Percentiles rank a stretch among this genome's conserved stretches.
phyloP scores from a whole-genome alignment of 148 eudicot species.

The Arbutus unedo region DNA sequence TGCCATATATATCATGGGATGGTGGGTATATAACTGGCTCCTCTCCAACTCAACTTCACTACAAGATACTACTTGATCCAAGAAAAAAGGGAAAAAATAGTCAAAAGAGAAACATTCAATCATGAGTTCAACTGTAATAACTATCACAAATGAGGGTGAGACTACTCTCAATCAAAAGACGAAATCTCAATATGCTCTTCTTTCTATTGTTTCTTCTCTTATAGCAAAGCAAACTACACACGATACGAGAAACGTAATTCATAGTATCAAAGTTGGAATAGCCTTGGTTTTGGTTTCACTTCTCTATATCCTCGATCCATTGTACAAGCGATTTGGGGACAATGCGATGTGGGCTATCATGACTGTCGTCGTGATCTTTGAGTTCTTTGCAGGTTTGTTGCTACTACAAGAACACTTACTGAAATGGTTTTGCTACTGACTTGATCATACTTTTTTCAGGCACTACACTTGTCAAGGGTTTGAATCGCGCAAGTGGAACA shows the following conservation, averaged over 20 bases:
- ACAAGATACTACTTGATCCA: conserved; percentile 4
- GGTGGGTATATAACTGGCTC: conserved; percentile 11
- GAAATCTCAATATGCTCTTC: conserved; percentile 8
- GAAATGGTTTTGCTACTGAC: too few relatives aligned
- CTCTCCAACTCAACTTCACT: conserved; percentile 11
- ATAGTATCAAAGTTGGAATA: conserved; percentile 51
- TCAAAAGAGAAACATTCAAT: conserved; percentile 3
- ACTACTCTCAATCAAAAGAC: conserved; percentile 18
- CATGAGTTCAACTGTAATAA: conserved; percentile 27
- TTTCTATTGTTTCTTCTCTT: conserved; percentile 20
- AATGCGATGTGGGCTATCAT: conserved; percentile 70
- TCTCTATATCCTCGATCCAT: conserved; percentile 51
- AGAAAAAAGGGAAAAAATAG: neutral
- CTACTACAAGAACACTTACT: neutral
- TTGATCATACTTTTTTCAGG: conserved; percentile 30
- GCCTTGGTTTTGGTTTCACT: conserved; percentile 60
- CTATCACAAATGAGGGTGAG: conserved; percentile 22
- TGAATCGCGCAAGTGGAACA: conserved; percentile 56
- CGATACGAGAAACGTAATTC: conserved; percentile 30
- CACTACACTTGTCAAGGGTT: conserved; percentile 58
- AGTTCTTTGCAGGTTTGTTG: conserved; percentile 54
- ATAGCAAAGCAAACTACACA: conserved; percentile 15
- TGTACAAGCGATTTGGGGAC: conserved; percentile 52
- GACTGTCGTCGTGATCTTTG: conserved; percentile 56
- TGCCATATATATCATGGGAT: conserved; percentile 1